These are phyloP conservation scores for Thermoascus crustaceus DNA, from an alignment of 2,329 filamentous ascomycete species.

Conservation along the genomic window DNA sequence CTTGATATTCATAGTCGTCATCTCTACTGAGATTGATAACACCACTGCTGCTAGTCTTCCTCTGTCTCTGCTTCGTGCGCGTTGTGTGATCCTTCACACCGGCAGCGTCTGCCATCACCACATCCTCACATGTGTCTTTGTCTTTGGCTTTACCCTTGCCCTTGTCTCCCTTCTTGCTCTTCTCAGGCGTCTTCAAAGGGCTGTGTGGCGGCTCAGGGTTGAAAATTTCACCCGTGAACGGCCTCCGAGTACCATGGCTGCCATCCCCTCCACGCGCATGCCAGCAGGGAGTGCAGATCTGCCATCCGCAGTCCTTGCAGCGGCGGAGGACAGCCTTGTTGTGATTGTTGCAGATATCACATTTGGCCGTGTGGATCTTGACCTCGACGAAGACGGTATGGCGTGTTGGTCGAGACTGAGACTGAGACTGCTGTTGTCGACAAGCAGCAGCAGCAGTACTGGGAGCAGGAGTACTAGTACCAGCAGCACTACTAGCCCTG, in stretches of 20 bases:
- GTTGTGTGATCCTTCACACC: too few species aligned
- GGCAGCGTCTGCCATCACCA: too few species aligned
- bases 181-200: neutral
- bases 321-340: slow-evolving; percentile 26
- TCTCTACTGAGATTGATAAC: too few species aligned
- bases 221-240: slow-evolving; percentile 6
- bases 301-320: slow-evolving; percentile 27
- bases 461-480: slow-evolving; percentile 6
- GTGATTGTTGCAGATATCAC: slow-evolving; percentile 28
- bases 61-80: too few species aligned
- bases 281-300: slow-evolving; percentile 28
- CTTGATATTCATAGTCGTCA: neutral
- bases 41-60: too few species aligned
- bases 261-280: slow-evolving; percentile 10
- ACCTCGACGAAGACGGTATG: slow-evolving; percentile 19
- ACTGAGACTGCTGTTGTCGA: slow-evolving; percentile 3
- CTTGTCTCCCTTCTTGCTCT: neutral
- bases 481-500: too few species aligned
- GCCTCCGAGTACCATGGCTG: slow-evolving; percentile 10
- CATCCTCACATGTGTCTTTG: too few species aligned
- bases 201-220: neutral
- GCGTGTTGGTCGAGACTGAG: neutral
- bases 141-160: too few species aligned
- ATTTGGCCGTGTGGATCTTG: slow-evolving; percentile 28
- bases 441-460: slow-evolving; percentile 2